phyloP scores from a whole-genome alignment of 1,284 basidiomycete species.

The Rhodotorula mucilaginosa region DNA sequence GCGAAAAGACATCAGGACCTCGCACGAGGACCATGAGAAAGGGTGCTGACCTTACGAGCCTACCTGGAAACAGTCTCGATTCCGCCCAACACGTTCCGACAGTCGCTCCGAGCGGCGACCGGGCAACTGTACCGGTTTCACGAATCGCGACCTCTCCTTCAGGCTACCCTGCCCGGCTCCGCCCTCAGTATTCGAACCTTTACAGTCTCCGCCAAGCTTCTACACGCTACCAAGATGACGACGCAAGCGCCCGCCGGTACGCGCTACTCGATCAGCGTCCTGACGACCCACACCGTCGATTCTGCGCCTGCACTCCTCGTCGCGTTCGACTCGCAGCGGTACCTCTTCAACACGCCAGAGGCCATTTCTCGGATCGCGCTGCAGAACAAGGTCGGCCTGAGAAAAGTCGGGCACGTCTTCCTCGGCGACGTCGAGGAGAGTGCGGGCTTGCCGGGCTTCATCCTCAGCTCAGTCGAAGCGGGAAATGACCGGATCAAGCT shows the following conservation, averaged over 20 bases:
- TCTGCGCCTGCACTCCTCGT: constrained; percentile 39
- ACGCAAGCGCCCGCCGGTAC: constrained; percentile 14
- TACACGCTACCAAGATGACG: not conserved
- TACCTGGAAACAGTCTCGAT: no score
- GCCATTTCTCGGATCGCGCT: constrained; percentile 36
- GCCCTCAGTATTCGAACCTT: not conserved
- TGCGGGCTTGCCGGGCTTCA: constrained; percentile 37
- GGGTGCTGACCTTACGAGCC: not conserved
- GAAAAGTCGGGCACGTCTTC: constrained; percentile 40
- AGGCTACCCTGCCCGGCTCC: not conserved
- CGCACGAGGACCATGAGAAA: not conserved
- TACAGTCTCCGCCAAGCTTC: rapidly evolving
- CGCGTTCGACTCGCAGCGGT: constrained; percentile 36
- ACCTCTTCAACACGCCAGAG: constrained; percentile 43
- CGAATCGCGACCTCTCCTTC: not conserved
- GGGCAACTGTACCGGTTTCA: constrained; percentile 8
- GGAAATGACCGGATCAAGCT: constrained; percentile 35
- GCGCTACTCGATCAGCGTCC: constrained; percentile 30
- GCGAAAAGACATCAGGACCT: not conserved
- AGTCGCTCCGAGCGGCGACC: constrained; percentile 1
- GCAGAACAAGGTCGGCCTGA: constrained; percentile 34
- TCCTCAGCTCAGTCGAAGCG: constrained; percentile 39
- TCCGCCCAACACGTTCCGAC: constrained; percentile 7
- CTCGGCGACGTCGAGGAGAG: constrained; percentile 30
- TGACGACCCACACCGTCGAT: constrained; percentile 34